Percentiles rank a stretch among this genome's conserved stretches.
Conservation (phyloP, 2,329 filamentous ascomycete species). For the Arthroderma uncinatum region DNA sequence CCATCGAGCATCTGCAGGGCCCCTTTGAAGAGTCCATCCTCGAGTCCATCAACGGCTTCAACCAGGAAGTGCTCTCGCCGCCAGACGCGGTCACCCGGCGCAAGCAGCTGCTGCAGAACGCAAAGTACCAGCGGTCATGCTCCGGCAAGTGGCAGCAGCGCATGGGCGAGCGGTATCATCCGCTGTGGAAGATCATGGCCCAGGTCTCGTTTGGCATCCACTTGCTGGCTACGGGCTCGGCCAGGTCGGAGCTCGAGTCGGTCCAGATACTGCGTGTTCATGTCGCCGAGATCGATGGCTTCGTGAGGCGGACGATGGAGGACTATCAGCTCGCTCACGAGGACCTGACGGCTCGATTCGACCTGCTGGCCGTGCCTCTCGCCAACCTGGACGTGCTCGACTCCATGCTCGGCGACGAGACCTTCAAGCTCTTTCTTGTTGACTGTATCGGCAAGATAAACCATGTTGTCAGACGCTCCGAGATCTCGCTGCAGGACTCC, state of each 20-base stretch:
- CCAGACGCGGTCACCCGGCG: constrained; percentile 42
- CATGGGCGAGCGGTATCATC: constrained; percentile 67
- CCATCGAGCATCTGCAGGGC: constrained; percentile 34
- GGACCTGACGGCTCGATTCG: constrained; percentile 70
- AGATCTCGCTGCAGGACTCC: constrained; percentile 61
- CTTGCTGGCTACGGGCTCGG: constrained; percentile 69
- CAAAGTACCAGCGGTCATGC: constrained; percentile 58
- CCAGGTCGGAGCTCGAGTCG: constrained; percentile 80
- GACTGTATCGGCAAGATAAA: constrained; percentile 86
- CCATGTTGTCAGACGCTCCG: constrained; percentile 72
- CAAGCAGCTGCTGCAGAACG: constrained; percentile 56
- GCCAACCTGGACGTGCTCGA: constrained; percentile 74
- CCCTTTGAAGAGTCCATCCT: constrained; percentile 38
- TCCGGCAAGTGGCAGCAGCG: constrained; percentile 66
- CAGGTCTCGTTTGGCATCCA: constrained; percentile 93
- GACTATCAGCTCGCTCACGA: constrained; percentile 67
- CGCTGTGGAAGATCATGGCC: constrained; percentile 77
- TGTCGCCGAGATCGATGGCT: constrained; percentile 87
- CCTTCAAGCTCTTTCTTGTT: constrained; percentile 70
- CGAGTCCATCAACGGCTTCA: constrained; percentile 24
- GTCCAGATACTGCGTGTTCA: constrained; percentile 81
- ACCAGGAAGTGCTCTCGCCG: constrained; percentile 23
- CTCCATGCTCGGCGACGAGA: constrained; percentile 72
- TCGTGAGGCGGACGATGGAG: constrained; percentile 73
- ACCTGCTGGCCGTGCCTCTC: constrained; percentile 70